Evolutionary conservation across 331 rosid species (phyloP), one percentile per base, ranked within the genome.

Genomic region (Malus hybrid): DNA sequence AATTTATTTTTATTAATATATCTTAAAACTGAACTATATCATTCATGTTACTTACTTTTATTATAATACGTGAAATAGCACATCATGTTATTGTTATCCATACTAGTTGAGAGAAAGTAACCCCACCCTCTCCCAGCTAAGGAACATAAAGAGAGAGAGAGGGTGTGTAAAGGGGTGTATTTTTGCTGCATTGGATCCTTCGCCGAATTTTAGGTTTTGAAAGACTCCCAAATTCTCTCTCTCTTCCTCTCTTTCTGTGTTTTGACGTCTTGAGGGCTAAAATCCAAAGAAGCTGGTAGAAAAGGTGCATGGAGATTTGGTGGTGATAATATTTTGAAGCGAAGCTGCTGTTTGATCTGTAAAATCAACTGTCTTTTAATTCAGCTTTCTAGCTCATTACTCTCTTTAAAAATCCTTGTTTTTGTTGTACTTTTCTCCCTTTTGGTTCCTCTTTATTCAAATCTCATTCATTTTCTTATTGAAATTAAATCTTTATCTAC

Each of bases 171-270:
- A 73, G 39, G 5, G 36, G 72, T 83, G 71, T 65, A 65, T 70
- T 61, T 74, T 79, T 32, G 57, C 73, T 80, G 90, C 95, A 89
- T 89, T 79, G 97, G 97, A 91, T 91, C 91, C 97, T 85, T 85
- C 93, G 82, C 90, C 83, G 71, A 67, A 68, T 29, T 69, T 67
- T 14, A 68, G 72, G 78, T 82, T 73, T 80, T 78, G 19, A 71
- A 77, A 71, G 33, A 33, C 14, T 31, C 31, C 65, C 33, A 11
- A 57, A 20, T 28, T 28, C 29, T 28, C 29, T 70, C 61, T 10
- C 12, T 22, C 8, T 69, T 48, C 16, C 13, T 28, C 44, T 81
- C 74, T 71, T 29, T 75, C 83, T 76, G 75, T 69, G 85, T 31
- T 31, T 73, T 50, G 79, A 75, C 59, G 19, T 73, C 82, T 72